Evolutionary conservation across 352 stramenopile genomes (phyloP).

Genomic region (Globisporangium yorkense): DNA sequence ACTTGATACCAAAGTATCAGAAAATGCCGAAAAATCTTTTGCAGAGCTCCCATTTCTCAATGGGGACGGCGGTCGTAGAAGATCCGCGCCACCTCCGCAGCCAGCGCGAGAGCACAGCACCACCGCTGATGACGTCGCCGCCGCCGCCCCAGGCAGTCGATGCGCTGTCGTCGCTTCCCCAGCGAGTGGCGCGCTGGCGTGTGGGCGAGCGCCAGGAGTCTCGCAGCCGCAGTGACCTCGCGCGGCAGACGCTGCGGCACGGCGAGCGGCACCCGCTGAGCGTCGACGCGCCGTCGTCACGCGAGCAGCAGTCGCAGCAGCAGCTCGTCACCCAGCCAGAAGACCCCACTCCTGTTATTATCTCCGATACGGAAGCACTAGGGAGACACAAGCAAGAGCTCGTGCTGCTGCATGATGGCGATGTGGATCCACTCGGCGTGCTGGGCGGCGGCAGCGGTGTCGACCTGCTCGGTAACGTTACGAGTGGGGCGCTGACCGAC

Average conservation of each 20-base stretch:
- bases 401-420: constrained; percentile 55
- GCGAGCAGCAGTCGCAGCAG: neutral
- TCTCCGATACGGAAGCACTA: neutral
- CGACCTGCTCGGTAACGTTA: neutral
- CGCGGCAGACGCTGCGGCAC: constrained; percentile 12
- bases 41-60: too few relatives aligned
- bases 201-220: constrained; percentile 29
- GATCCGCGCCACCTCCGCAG: neutral
- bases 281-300: neutral
- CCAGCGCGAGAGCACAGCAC: too few relatives aligned
- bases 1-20: too few relatives aligned
- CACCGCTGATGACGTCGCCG: too few relatives aligned
- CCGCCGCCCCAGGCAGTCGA: neutral
- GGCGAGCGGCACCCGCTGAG: constrained; percentile 45
- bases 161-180: neutral
- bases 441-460: constrained; percentile 17
- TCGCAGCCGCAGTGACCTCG: constrained; percentile 20
- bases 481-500: neutral
- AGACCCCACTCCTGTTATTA: neutral
- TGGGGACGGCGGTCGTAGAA: neutral
- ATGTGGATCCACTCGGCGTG: constrained; percentile 62
- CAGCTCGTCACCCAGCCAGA: too few relatives aligned
- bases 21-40: too few relatives aligned
- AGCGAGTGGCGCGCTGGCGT: constrained; percentile 26
- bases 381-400: constrained; percentile 26